phyloP scores from a whole-genome alignment of 148 eudicot genomes.

The Nyssa sinensis region DNA sequence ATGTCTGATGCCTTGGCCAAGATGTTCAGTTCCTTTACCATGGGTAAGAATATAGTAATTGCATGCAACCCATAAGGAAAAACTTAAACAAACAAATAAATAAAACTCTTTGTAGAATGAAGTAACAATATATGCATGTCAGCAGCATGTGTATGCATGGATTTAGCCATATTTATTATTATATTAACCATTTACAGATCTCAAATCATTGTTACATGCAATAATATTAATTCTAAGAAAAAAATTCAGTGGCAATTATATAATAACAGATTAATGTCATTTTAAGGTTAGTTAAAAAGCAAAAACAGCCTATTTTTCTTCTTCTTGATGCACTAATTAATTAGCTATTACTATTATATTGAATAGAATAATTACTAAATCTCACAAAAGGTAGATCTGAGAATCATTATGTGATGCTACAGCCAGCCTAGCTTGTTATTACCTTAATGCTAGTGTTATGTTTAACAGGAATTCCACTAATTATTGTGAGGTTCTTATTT shows the following conservation, averaged over 20 bases:
- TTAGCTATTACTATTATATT: neutral
- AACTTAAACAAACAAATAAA: neutral
- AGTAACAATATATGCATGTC: too few relatives aligned
- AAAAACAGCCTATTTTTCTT: neutral
- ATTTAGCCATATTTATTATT: too few relatives aligned
- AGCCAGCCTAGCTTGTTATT: neutral
- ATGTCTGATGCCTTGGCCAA: conserved; percentile 64
- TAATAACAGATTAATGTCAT: neutral
- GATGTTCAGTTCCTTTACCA: conserved; percentile 72
- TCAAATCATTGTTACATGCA: neutral
- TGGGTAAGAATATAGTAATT: conserved; percentile 28
- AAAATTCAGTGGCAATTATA: neutral
- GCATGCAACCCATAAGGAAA: neutral
- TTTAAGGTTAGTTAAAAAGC: neutral
- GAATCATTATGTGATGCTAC: neutral
- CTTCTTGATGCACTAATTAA: neutral
- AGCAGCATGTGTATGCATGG: too few relatives aligned
- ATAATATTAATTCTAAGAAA: neutral
- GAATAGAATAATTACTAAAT: neutral
- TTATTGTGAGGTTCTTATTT: neutral
- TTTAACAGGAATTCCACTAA: neutral
- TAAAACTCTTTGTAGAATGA: too few relatives aligned
- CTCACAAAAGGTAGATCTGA: neutral
- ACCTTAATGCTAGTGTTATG: neutral
- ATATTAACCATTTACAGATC: neutral